Percentiles rank a stretch among this genome's conserved stretches.
These are phyloP conservation scores for Capronia americana DNA, from an alignment of 2,329 filamentous ascomycete genomes.

Conservation along the genomic window DNA sequence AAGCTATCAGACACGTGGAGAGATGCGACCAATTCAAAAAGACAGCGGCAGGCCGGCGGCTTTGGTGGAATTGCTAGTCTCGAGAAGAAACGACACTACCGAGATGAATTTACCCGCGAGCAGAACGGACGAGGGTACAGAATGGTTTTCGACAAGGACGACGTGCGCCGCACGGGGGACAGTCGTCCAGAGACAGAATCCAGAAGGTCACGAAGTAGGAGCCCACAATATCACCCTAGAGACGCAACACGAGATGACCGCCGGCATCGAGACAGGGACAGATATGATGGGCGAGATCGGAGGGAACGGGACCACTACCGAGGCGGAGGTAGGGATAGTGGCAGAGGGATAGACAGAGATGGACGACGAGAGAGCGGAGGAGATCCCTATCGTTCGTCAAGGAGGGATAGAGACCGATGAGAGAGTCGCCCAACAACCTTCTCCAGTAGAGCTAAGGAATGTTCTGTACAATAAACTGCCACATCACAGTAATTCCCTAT, in stretches of 20 bases:
- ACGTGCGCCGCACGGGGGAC: slow-evolving; percentile 54
- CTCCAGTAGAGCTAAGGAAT: not conserved
- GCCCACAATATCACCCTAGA: slow-evolving; percentile 49
- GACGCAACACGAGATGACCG: slow-evolving; percentile 26
- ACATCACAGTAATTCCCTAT: not conserved
- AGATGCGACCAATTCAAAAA: slow-evolving; percentile 80
- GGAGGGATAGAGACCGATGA: slow-evolving; percentile 22
- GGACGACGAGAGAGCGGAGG: slow-evolving; percentile 11
- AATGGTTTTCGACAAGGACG: slow-evolving; percentile 81
- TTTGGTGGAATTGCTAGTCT: slow-evolving; percentile 89
- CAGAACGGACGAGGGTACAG: slow-evolving; percentile 65
- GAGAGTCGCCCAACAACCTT: not conserved
- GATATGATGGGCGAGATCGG: slow-evolving; percentile 40
- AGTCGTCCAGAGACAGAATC: slow-evolving; percentile 31
- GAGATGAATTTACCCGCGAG: slow-evolving; percentile 64
- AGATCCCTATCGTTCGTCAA: slow-evolving; percentile 8
- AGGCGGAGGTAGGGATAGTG: slow-evolving; percentile 48
- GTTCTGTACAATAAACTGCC: not conserved
- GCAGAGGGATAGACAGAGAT: slow-evolving; percentile 48
- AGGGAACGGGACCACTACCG: slow-evolving; percentile 44
- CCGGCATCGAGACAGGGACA: slow-evolving; percentile 27
- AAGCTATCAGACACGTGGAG: slow-evolving; percentile 91
- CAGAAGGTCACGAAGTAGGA: slow-evolving; percentile 47
- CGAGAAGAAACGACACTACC: slow-evolving; percentile 90
- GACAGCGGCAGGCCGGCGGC: slow-evolving; percentile 71